Evolutionary conservation across 1,139 yeast species (phyloP).

Genomic region (Geotrichum candidum): DNA sequence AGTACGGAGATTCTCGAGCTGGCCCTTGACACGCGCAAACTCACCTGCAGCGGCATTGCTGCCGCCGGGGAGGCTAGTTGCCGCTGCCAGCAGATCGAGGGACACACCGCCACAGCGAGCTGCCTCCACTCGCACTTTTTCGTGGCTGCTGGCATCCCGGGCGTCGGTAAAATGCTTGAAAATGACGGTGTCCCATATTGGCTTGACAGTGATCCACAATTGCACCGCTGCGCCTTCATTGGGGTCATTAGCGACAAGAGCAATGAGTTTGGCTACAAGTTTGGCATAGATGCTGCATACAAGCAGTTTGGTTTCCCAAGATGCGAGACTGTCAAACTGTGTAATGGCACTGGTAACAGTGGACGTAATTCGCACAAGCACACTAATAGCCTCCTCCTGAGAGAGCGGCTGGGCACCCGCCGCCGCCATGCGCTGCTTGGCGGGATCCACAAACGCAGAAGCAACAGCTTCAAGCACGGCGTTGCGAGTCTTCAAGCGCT

Average conservation of each 20-base stretch:
- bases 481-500: constrained; percentile 34
- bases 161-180: background rate
- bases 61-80: background rate
- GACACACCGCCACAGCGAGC: constrained; percentile 37
- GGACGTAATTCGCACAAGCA: constrained; percentile 6
- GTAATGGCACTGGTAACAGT: background rate
- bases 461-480: constrained; percentile 29
- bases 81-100: constrained; percentile 20
- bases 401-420: background rate
- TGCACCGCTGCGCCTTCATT: constrained; percentile 24
- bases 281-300: background rate
- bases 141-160: constrained; percentile 44
- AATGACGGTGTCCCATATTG: constrained; percentile 34
- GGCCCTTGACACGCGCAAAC: background rate
- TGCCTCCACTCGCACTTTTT: constrained; percentile 54
- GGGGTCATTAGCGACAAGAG: constrained; percentile 7
- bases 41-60: constrained; percentile 18
- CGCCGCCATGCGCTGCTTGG: background rate
- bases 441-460: constrained; percentile 22
- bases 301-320: constrained; percentile 3
- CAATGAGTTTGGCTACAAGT: background rate
- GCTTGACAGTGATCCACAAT: constrained; percentile 32
- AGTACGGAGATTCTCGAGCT: constrained; percentile 7
- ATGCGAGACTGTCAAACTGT: background rate
- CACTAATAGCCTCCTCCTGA: background rate